Base-by-base conservation (phyloP, 306 rosid species). In the Cucumis hystrix region DNA sequence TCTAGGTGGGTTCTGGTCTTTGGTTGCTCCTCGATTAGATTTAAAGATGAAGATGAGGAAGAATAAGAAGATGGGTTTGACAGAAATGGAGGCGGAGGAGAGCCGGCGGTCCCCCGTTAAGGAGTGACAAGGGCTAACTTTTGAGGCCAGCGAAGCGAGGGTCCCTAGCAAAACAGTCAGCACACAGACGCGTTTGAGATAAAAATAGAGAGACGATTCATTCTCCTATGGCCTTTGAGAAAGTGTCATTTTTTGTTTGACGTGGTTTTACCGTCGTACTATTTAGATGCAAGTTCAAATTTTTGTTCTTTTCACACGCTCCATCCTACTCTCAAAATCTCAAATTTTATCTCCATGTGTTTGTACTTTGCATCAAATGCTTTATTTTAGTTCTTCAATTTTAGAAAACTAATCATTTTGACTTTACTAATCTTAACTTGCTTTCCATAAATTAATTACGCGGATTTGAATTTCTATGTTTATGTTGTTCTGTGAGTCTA, bases 141-240 rank as follows among this genome's bases (percentile, higher is more conserved):
- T 56, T 55, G 64, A 74, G n/a, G 78, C 78, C 78, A 74, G 33
- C 78, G 51, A 74, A 74, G 51, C 65, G 59, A 39, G 64, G 78
- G 63, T 54, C 77, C 77, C 62, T 21, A 54, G 51, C 78, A 13
- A 13, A 75, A 55, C 78, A 75, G 78, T 75, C 63, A 58, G 37
- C 28, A 66, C 71, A 65, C 52, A 39, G 75, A 69, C 55, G 51
- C 73, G 67, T 21, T 11, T 23, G 57, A 47, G 75, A 25, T 33
- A 41, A 23, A 69, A 14, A 45, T 8, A 40, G 12, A 47, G 37
- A 69, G 11, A 8, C 37, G 37, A 57, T 20, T 57, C 61, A 57
- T 57, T n/a, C 28, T 20, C 57, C 57, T 17, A 52, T 15, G 57
- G 20, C 20, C 57, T 52, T 15, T 16, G 8, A 52, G 57, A 52